A percentile compares a stretch with the other conserved stretches of the same genome.
Evolutionary conservation across 345 rosid species (phyloP).

Genomic region (Salix caprea): DNA sequence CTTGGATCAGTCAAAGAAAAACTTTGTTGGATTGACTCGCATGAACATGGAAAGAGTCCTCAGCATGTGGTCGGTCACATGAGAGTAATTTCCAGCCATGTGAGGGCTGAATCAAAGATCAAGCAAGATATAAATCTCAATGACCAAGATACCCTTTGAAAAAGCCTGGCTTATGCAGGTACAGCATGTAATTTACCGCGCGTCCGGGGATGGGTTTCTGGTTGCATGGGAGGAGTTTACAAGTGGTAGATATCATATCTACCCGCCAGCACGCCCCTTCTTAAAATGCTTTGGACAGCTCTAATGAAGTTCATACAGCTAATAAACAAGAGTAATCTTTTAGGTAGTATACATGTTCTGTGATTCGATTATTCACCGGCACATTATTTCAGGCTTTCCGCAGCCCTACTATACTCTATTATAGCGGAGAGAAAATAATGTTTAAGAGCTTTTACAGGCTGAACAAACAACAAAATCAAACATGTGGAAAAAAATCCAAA

Average conservation of each 20-base stretch:
- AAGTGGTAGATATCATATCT: conserved; percentile 26
- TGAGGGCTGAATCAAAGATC: conserved; percentile 32
- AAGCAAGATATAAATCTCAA: not conserved
- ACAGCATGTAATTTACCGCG: not conserved
- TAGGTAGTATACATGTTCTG: not conserved
- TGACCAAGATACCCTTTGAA: conserved; percentile 25
- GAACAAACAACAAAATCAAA: conserved; percentile 18
- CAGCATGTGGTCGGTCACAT: conserved; percentile 51
- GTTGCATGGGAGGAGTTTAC: not conserved
- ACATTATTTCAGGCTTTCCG: conserved; percentile 12
- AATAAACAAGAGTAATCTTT: conserved; percentile 6
- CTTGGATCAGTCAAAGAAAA: conserved; percentile 25
- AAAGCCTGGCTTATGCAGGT: not conserved
- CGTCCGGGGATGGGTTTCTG: conserved; percentile 4
- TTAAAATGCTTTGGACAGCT: conserved; percentile 34
- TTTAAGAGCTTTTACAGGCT: conserved; percentile 14
- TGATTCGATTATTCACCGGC: conserved; percentile 20
- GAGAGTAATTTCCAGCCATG: conserved; percentile 44
- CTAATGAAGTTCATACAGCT: conserved; percentile 40
- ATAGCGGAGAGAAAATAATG: conserved; percentile 33
- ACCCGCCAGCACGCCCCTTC: not conserved
- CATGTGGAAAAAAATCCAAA: conserved; percentile 23
- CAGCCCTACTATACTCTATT: conserved; percentile 19
- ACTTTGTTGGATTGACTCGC: conserved; percentile 14
- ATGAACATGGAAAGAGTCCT: conserved; percentile 24